These are phyloP conservation scores for Akanthomyces lecanii DNA, from an alignment of 2,329 filamentous ascomycete genomes.

Conservation along the genomic window DNA sequence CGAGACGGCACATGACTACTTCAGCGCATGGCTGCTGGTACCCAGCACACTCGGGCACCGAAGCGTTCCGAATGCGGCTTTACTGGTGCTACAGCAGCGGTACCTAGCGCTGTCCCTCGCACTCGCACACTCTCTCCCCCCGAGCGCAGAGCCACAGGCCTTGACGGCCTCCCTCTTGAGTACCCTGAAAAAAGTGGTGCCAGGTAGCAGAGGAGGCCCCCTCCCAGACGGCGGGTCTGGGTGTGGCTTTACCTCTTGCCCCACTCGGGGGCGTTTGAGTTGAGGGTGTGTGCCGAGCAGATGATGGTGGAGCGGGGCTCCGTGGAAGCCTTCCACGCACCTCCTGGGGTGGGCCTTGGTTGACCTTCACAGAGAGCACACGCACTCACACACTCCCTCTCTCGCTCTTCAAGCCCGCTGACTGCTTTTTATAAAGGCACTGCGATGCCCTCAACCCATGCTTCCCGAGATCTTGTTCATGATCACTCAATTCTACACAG, in stretches of 20 bases:
- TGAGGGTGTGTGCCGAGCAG: too few relatives aligned
- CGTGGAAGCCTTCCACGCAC: neutral
- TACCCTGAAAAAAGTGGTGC: neutral
- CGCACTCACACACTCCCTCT: neutral
- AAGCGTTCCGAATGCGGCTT: neutral
- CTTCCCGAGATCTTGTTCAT: conserved; percentile 9
- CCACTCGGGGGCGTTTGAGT: neutral
- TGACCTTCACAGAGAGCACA: too few relatives aligned
- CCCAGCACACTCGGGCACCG: neutral
- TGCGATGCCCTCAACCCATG: conserved; percentile 7
- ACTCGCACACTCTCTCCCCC: neutral
- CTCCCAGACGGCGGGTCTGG: too few relatives aligned
- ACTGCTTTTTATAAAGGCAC: conserved; percentile 5
- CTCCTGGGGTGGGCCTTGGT: neutral
- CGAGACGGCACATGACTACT: neutral
- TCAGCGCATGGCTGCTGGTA: neutral
- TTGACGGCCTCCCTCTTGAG: neutral
- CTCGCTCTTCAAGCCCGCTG: neutral
- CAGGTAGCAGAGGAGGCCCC: neutral
- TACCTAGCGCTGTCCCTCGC: neutral
- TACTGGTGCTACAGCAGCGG: neutral
- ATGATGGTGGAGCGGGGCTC: neutral
- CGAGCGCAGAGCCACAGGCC: neutral
- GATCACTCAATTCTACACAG: conserved; percentile 9
- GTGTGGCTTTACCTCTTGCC: neutral